These are phyloP conservation scores for Lipomyces anomalus DNA, from an alignment of 805 yeast genomes.

Conservation along the genomic window DNA sequence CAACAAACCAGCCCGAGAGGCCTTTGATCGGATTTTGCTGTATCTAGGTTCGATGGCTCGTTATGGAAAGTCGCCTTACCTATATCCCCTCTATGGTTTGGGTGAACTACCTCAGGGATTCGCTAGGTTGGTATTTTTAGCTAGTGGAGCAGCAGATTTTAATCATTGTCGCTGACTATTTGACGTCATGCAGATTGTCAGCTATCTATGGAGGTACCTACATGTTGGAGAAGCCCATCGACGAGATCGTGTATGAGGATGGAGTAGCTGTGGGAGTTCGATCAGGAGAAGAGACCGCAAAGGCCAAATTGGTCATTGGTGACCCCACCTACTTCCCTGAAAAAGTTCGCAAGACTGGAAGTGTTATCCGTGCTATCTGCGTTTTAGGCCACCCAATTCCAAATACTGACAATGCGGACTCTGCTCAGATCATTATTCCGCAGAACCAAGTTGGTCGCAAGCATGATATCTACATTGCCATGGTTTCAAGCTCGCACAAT, in stretches of 20 bases:
- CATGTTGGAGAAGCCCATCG: constrained; percentile 95
- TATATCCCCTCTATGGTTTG: constrained; percentile 91
- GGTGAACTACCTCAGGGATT: constrained; percentile 99
- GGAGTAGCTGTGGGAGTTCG: constrained; percentile 79
- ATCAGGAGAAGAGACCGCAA: constrained; percentile 86
- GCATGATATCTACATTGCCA: constrained; percentile 91
- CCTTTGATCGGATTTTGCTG: constrained; percentile 76
- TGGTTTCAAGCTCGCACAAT: constrained; percentile 80
- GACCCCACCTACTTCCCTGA: constrained; percentile 97
- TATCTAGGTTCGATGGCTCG: constrained; percentile 88
- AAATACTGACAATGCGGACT: constrained; percentile 73
- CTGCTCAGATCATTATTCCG: constrained; percentile 90
- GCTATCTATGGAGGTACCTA: constrained; percentile 98
- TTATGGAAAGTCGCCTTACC: constrained; percentile 93
- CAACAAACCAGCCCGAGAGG: constrained; percentile 83
- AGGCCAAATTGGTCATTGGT: constrained; percentile 89
- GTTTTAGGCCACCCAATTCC: constrained; percentile 86
- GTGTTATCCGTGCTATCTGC: constrained; percentile 81
- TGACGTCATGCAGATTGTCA: constrained; percentile 42
- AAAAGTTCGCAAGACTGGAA: constrained; percentile 65
- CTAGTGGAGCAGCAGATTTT: too few species aligned
- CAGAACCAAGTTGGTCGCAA: constrained; percentile 91
- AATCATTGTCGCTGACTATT: background rate
- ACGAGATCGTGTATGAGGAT: constrained; percentile 71
- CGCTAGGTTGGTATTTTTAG: constrained; percentile 52